These are phyloP conservation scores for Plantago major DNA, from an alignment of 257 asterid species.

Conservation along the genomic window DNA sequence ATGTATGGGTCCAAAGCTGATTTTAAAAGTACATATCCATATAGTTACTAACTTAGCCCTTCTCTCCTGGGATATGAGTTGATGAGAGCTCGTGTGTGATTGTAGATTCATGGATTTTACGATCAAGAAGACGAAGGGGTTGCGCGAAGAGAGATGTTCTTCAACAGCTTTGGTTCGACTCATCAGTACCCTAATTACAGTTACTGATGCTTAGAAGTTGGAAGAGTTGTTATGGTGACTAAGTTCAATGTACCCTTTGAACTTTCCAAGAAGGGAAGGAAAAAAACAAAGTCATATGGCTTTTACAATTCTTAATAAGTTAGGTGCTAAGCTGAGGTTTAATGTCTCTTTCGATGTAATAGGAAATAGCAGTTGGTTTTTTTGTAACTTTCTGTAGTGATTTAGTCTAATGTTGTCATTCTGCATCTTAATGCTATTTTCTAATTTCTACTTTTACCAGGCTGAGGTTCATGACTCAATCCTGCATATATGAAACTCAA, in stretches of 20 bases:
- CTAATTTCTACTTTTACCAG: not conserved
- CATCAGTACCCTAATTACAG: conserved; percentile 38
- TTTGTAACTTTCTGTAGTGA: not conserved
- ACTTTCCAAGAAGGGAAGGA: not conserved
- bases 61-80: not conserved
- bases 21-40: not conserved
- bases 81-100: not conserved
- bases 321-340: conserved; percentile 20
- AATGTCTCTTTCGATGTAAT: conserved; percentile 13
- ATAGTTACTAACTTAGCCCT: too few relatives aligned
- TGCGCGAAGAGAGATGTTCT: too few relatives aligned
- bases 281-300: not conserved
- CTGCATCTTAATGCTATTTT: conserved; percentile 2
- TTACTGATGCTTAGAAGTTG: conserved; percentile 20
- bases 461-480: not conserved
- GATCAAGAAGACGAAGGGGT: conserved; percentile 45
- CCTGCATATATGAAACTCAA: not conserved
- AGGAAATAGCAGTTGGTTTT: conserved; percentile 14
- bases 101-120: conserved; percentile 50
- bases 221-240: not conserved
- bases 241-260: conserved; percentile 1
- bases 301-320: conserved; percentile 21
- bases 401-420: conserved; percentile 12
- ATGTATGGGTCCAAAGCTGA: conserved; percentile 6
- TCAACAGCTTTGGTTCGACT: conserved; percentile 34